Percentiles rank a stretch among this genome's conserved stretches.
Evolutionary conservation across 2,329 filamentous ascomycete genomes (phyloP).

Genomic region (Neopestalotiopsis rosae): DNA sequence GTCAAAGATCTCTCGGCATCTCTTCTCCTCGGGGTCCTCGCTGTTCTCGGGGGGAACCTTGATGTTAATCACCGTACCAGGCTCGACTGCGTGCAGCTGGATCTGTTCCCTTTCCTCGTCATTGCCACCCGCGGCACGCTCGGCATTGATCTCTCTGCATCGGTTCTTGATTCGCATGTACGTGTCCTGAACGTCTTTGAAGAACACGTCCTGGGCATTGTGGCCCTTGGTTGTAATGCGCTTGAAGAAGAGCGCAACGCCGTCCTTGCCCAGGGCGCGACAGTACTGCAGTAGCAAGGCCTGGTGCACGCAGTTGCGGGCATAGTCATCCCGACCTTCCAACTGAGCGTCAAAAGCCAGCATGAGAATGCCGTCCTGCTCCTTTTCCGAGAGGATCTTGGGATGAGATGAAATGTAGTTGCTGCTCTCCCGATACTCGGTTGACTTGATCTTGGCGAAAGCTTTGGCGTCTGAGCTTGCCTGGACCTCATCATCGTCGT

Average conservation of each 20-base stretch:
- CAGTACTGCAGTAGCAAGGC: conserved; percentile 94
- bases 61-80: conserved; percentile 90
- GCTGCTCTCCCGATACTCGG: conserved; percentile 75
- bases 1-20: conserved; percentile 79
- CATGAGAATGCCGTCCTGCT: conserved; percentile 89
- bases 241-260: conserved; percentile 93
- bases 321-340: conserved; percentile 75
- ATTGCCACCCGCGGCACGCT: conserved; percentile 55
- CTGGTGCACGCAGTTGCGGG: conserved; percentile 90
- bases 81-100: conserved; percentile 94
- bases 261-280: conserved; percentile 84
- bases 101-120: conserved; percentile 87
- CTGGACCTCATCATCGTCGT: conserved; percentile 76
- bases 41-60: conserved; percentile 74
- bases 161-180: conserved; percentile 82
- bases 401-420: conserved; percentile 82
- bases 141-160: conserved; percentile 70
- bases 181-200: conserved; percentile 89
- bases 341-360: conserved; percentile 91
- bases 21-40: conserved; percentile 67
- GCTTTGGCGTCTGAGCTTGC: conserved; percentile 78
- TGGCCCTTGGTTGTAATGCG: conserved; percentile 89
- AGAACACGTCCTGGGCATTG: conserved; percentile 88
- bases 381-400: conserved; percentile 78
- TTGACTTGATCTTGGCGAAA: conserved; percentile 79